Conservation (phyloP, 225 moss, liverwort and hornwort species). For the Bryum argenteum region DNA sequence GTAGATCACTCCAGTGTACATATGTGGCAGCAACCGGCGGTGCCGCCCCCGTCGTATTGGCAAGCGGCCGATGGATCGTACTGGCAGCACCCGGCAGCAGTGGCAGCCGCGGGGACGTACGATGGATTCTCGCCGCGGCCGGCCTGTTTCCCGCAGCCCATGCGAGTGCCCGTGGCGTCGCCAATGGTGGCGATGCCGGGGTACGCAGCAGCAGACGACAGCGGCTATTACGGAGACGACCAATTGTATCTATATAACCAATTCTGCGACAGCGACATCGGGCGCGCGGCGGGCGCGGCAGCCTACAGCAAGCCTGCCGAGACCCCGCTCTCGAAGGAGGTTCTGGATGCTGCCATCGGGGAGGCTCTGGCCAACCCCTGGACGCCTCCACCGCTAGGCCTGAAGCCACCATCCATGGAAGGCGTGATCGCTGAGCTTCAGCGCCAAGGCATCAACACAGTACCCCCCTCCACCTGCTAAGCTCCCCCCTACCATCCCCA, state of each 20-base stretch:
- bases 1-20: conserved; percentile 90
- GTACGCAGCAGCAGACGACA: conserved; percentile 62
- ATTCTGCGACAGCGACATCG: conserved; percentile 75
- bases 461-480: conserved; percentile 77
- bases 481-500: neutral
- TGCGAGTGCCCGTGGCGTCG: conserved; percentile 48
- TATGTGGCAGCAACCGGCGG: conserved; percentile 93
- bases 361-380: conserved; percentile 95
- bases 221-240: conserved; percentile 80
- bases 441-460: conserved; percentile 92
- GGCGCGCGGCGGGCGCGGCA: conserved; percentile 89
- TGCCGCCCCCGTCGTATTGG: conserved; percentile 80
- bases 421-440: conserved; percentile 92
- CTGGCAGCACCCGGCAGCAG: conserved; percentile 91
- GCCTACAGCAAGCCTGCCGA: conserved; percentile 90
- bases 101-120: conserved; percentile 10
- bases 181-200: conserved; percentile 39
- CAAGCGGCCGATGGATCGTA: conserved; percentile 96
- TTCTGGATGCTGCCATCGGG: conserved; percentile 91
- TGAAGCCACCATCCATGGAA: conserved; percentile 97
- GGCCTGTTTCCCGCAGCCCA: conserved; percentile 54
- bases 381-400: conserved; percentile 89
- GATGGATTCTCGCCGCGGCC: conserved; percentile 30
- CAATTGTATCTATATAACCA: conserved; percentile 72
- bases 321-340: conserved; percentile 90